Evolutionary conservation across 1,284 basidiomycete genomes (phyloP).

Genomic region (Malassezia japonica): DNA sequence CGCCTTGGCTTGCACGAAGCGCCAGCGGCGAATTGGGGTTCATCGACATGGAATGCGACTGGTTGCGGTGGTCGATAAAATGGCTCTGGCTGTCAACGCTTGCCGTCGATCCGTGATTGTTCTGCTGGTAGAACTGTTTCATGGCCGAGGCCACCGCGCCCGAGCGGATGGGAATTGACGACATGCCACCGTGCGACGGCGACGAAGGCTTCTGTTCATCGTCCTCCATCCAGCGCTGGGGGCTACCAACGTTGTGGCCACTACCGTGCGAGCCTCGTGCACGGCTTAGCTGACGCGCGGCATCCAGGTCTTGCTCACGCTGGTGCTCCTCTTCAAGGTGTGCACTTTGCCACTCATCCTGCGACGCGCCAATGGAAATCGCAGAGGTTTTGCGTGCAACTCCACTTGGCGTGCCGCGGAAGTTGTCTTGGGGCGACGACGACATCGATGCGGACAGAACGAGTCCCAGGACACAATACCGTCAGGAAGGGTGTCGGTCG

Average conservation of each 20-base stretch:
- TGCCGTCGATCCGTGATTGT: slow-evolving; percentile 37
- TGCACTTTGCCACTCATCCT: not conserved
- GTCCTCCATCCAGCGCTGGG: too few relatives aligned
- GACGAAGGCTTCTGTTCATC: not conserved
- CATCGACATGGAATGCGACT: slow-evolving; percentile 34
- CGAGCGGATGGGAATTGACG: slow-evolving; percentile 2
- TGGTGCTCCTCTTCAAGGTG: slow-evolving; percentile 22
- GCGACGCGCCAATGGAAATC: not conserved
- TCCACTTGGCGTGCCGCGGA: not conserved
- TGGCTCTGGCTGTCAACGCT: slow-evolving; percentile 42
- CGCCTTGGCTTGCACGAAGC: slow-evolving; percentile 12
- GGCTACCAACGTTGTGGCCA: too few relatives aligned
- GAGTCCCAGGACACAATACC: not conserved
- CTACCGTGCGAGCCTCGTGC: slow-evolving; percentile 17
- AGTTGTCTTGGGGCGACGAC: slow-evolving; percentile 3
- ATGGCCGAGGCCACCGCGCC: slow-evolving; percentile 18
- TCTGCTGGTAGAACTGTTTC: slow-evolving; percentile 42
- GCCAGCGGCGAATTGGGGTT: slow-evolving; percentile 33
- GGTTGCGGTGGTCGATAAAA: slow-evolving; percentile 46
- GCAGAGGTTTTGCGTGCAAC: not conserved
- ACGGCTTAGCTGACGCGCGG: slow-evolving; percentile 43
- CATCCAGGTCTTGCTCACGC: slow-evolving; percentile 42
- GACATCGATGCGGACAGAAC: too few relatives aligned
- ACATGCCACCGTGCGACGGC: not conserved
- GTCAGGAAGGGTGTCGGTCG: not conserved